Evolutionary conservation across 345 rosid species (phyloP), one percentile per base, ranked within the genome.

Genomic region (Stellera chamaejasme): DNA sequence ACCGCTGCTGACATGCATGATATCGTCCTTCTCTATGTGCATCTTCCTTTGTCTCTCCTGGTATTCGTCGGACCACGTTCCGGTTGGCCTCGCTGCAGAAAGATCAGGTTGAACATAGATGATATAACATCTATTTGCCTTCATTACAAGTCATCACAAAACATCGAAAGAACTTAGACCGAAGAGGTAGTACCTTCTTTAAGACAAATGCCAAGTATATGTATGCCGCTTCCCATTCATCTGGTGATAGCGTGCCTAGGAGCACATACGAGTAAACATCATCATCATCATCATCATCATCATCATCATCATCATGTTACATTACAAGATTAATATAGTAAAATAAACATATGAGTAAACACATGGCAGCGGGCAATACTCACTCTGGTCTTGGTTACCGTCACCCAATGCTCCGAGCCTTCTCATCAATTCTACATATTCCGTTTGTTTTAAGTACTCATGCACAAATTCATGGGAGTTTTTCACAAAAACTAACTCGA

Each of bases 151-250:
- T 13, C 27, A 27, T 12, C 8, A 41, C 26, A 13, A 32, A 3
- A 13, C 2, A 50, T 10, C 15, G 16, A 12, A 59, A 42, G 28
- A 14, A 32, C 11, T 7, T 5, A 15, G 2, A 41, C 13, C 11
- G 11, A 11, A 6, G 11, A 51, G 12, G 27, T 6, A 2, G 1
- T 10, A 89, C 99, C 99, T 93, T 93, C 65, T 62, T 84, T 77
- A 87, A 70, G 60, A 84, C 99, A 62, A 84, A 87, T 8, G 97
- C 76, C 66, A 84, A 75, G 72, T 89, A 93, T 12, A 93, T 59
- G 65, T 93, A 93, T 44, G 99, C 90, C 28, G 64, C 97, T 74
- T 93, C 99, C 99, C 97, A 89, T 67, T 93, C 99, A 50, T 93
- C 99, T 11, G 83, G 82, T 28, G 97, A 84, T 51, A 93, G 67